Conservation (phyloP, 202 grass and related monocot species). For the Schoenoplectus triqueter region DNA sequence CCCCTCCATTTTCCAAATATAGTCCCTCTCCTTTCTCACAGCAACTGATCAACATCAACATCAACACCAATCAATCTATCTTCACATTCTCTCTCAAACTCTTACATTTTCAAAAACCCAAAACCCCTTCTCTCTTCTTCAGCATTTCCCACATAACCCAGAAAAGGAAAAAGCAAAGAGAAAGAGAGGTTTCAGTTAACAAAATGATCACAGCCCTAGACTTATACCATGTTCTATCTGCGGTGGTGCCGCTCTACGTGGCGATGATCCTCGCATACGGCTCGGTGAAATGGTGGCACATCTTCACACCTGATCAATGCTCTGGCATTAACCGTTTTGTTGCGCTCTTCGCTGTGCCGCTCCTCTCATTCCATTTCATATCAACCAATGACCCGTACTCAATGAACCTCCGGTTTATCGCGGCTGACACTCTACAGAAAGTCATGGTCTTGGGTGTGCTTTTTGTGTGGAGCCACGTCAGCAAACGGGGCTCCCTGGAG, state of each 20-base stretch:
- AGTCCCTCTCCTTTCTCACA: background rate
- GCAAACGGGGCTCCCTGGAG: slow-evolving; percentile 50
- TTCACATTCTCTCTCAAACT: background rate
- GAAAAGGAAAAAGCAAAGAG: background rate
- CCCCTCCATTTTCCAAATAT: background rate
- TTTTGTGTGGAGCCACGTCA: slow-evolving; percentile 47
- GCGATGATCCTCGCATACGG: slow-evolving; percentile 91
- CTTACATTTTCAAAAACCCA: background rate
- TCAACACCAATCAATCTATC: slow-evolving; percentile 10
- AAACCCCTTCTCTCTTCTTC: background rate
- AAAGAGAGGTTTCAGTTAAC: background rate
- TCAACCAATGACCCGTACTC: slow-evolving; percentile 80
- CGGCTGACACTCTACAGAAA: slow-evolving; percentile 88
- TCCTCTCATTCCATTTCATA: slow-evolving; percentile 98
- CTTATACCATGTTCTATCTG: slow-evolving; percentile 87
- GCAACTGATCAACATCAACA: no score
- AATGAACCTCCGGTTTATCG: slow-evolving; percentile 92
- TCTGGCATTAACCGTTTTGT: slow-evolving; percentile 97
- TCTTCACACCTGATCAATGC: slow-evolving; percentile 88
- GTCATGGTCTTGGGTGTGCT: slow-evolving; percentile 57
- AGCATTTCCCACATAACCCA: background rate
- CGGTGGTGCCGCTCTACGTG: slow-evolving; percentile 85
- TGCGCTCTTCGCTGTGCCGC: slow-evolving; percentile 91
- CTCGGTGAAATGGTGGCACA: slow-evolving; percentile 88
- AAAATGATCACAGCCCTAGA: slow-evolving; percentile 79